Percentiles rank a stretch among this genome's conserved stretches.
These are phyloP conservation scores for Kandelia obovata DNA, from an alignment of 345 rosid species.

Conservation along the genomic window DNA sequence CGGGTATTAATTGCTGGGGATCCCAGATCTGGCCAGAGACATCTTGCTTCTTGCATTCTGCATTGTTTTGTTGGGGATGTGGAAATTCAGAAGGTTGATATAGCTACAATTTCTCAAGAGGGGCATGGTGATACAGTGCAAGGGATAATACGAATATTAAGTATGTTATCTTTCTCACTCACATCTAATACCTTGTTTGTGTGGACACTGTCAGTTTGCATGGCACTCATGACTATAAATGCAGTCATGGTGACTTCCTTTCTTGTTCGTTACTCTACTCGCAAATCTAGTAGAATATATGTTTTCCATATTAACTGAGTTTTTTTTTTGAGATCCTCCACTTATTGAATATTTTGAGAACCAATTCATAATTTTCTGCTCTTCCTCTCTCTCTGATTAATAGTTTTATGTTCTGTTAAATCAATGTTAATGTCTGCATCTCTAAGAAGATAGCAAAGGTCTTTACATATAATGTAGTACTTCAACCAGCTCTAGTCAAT, in stretches of 20 bases:
- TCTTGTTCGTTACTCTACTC: too few relatives aligned
- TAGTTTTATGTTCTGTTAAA: too few relatives aligned
- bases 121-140: conserved; percentile 84
- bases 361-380: too few relatives aligned
- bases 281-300: neutral
- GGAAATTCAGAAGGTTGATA: conserved; percentile 85
- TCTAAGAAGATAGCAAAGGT: too few relatives aligned
- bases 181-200: neutral
- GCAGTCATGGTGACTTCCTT: too few relatives aligned
- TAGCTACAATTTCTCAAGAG: conserved; percentile 87
- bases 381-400: too few relatives aligned
- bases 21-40: conserved; percentile 82
- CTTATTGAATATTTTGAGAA: too few relatives aligned
- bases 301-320: neutral
- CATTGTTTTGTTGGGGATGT: conserved; percentile 74
- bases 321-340: neutral
- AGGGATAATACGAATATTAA: conserved; percentile 70
- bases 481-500: too few relatives aligned
- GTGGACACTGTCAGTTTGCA: neutral
- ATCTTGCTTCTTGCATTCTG: conserved; percentile 87
- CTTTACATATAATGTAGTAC: too few relatives aligned
- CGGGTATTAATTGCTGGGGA: conserved; percentile 75
- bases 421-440: too few relatives aligned
- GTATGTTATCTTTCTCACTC: conserved; percentile 42
- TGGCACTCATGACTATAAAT: too few relatives aligned